Evolutionary conservation across 305 asterid species (phyloP), one percentile per base, ranked within the genome.

Genomic region (Rubia peregrina): DNA sequence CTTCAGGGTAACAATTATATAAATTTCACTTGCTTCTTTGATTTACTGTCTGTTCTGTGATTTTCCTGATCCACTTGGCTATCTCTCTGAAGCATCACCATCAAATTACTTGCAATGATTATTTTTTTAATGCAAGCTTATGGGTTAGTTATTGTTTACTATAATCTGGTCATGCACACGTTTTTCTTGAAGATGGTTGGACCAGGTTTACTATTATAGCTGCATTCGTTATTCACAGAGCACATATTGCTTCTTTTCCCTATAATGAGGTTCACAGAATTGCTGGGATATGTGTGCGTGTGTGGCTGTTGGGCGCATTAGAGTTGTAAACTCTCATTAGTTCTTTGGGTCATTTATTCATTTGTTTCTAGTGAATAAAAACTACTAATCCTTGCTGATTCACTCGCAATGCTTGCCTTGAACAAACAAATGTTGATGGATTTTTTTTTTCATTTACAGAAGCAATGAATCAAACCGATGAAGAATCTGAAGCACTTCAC

Each of bases 401-500:
- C 38, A 26, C 30, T 2, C 30, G 2, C 30, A 26, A 26, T 26
- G 30, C 30, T 26, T 26, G 55, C 55, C 55, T 61, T 57, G 36
- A 66, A 56, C 56, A 57, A 0, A 12, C 55, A 59, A 65, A 3
- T 26, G 16, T 44, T 49, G n/a, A 51, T 6, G 42, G 14, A 3
- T n/a, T 24, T 19, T 3, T 11, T 67, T 78, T 36, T 14, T 65
- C 30, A n/a, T 60, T 72, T 71, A 59, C 90, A 91, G 98, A 86
- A 74, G 87, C 89, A 53, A 85, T 88, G 93, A 82, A 71, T 64
- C 79, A 79, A 75, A 77, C 90, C 0, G 98, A 91, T 1, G 91
- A 84, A 71, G 98, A 91, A 67, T 91, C 97, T 9, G 96, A 93
- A 81, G 80, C 85, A 42, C 84, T 91, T 44, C 96, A 91, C 72